A percentile compares a stretch with the other conserved stretches of the same genome.
phyloP scores from a whole-genome alignment of 2,329 filamentous ascomycete species.

The Davidsoniella eucalypti region DNA sequence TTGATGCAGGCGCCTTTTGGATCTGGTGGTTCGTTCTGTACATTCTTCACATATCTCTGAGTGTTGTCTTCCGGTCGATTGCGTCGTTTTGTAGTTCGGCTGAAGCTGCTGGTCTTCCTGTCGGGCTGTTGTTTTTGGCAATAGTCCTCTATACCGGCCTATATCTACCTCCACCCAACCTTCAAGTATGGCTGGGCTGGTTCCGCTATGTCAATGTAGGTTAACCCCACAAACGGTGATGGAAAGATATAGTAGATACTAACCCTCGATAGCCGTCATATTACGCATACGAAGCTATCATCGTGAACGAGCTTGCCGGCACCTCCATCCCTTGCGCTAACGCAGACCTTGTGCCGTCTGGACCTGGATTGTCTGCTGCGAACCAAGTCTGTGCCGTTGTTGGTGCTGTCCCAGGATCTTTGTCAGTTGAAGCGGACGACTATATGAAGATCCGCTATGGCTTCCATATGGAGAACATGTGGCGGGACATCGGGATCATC shows the following conservation, averaged over 20 bases:
- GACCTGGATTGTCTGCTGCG: neutral
- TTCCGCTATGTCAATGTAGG: neutral
- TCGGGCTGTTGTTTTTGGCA: neutral
- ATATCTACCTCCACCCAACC: neutral
- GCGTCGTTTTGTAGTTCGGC: neutral
- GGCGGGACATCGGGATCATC: conserved; percentile 3
- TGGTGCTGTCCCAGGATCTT: conserved; percentile 1
- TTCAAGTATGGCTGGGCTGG: neutral
- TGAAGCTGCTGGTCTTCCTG: neutral
- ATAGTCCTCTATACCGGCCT: neutral
- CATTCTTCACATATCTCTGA: neutral
- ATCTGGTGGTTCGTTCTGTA: conserved; percentile 48
- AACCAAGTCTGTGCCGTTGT: neutral
- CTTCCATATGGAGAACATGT: neutral
- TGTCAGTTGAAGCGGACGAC: neutral
- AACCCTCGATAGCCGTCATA: neutral
- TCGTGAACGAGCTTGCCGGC: neutral
- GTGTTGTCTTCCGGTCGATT: neutral
- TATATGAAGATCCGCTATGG: neutral
- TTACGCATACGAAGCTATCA: conserved; percentile 2
- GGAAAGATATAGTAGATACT: too few relatives aligned
- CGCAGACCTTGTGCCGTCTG: neutral
- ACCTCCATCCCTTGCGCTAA: neutral
- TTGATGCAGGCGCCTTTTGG: conserved; percentile 31
- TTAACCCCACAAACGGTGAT: too few relatives aligned